Evolutionary conservation across 2,329 filamentous ascomycete species (phyloP), one percentile per base, ranked within the genome.

Genomic region (Hypoxylon sp.): DNA sequence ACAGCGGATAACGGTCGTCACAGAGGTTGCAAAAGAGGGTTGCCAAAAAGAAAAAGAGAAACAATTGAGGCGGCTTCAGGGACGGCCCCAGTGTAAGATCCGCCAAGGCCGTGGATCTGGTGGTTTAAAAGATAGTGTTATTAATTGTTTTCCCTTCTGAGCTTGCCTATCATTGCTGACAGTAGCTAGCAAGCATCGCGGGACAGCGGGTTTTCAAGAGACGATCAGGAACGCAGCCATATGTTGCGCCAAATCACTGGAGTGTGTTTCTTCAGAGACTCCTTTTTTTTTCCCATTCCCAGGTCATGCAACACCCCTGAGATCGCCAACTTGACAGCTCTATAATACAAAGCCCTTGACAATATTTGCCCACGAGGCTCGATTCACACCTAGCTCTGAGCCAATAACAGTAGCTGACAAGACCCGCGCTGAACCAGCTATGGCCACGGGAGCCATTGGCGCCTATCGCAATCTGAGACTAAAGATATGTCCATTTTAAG

Each of bases 311-410:
- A 55, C 62, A 45, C 45, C 54, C 58, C 50, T 45, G 54, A 53
- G 62, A 68, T 70, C 67, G 53, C 59, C 67, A 65, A 61, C 51
- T 21, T 68, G 62, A 62, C 66, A 71, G 62, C 63, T 69, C 68
- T 70, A 71, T 71, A 71, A 68, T 67, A 69, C 62, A 68, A 54
- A 55, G 63, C 62, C 70, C 70, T 67, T 70, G 70, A 57, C 60
- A 69, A 71, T 71, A 71, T 69, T 65, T 66, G 68, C 70, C 70
- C 66, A 67, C 66, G 63, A 69, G 70, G 63, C 63, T 69, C 63
- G 59, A 65, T 61, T 64, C 59, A 67, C 52, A 63, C 52, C 63
- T 55, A 55, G 46, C 54, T 37, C 47, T 47, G 53, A 55, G 37
- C 67, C 69, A 71, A 71, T 71, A 46, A 43, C 51, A 69, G 21